These are phyloP conservation scores for Pichia sp. DNA, from an alignment of 1,139 yeast species.

Conservation along the genomic window DNA sequence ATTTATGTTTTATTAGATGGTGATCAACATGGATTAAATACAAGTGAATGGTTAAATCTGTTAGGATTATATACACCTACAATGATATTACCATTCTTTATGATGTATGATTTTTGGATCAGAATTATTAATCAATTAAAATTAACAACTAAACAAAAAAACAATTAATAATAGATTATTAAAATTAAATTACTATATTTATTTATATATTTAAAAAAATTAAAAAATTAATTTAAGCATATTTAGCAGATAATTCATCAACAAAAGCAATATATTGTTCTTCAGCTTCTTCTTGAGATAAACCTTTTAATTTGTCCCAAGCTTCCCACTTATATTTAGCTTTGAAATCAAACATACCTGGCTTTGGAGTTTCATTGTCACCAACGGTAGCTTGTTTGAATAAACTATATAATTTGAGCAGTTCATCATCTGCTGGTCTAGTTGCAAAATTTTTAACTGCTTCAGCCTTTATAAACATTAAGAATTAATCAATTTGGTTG, in stretches of 20 bases:
- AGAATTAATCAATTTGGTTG: too few relatives aligned
- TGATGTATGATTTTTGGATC: conserved; percentile 41
- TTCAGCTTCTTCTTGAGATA: conserved; percentile 87
- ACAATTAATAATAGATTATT: background rate
- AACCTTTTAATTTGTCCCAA: conserved; percentile 87
- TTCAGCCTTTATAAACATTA: conserved; percentile 47
- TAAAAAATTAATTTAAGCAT: conserved; percentile 19
- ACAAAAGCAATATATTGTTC: conserved; percentile 71
- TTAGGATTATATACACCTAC: conserved; percentile 60
- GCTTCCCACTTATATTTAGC: conserved; percentile 98
- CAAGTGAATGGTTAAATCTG: conserved; percentile 37
- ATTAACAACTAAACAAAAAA: background rate
- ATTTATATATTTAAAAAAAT: background rate
- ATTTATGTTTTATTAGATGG: conserved; percentile 37
- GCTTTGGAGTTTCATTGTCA: conserved; percentile 78
- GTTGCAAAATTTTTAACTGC: conserved; percentile 69
- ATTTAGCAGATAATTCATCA: conserved; percentile 56
- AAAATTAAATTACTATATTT: background rate
- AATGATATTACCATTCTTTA: conserved; percentile 51
- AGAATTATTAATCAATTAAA: conserved; percentile 13
- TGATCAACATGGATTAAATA: conserved; percentile 31
- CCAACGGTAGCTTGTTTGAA: conserved; percentile 97
- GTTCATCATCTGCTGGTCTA: conserved; percentile 83
- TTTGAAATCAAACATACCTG: conserved; percentile 86
- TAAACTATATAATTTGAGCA: conserved; percentile 77